Evolutionary conservation across 306 rosid species (phyloP), one percentile per base, ranked within the genome.

Genomic region (Luffa aegyptiaca): DNA sequence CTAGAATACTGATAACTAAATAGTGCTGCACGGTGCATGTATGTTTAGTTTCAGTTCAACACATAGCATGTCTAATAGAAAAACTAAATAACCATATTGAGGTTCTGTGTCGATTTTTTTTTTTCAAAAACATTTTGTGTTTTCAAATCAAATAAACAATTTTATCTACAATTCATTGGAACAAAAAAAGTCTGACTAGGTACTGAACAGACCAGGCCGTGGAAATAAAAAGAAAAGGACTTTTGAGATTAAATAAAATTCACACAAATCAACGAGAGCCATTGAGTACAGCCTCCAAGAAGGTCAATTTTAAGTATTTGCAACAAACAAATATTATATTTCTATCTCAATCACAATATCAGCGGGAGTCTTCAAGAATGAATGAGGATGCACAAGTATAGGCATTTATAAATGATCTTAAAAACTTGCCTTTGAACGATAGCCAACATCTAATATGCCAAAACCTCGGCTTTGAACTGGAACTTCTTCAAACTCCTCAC

Each of bases 391-490:
- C 55, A 41, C 31, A 59, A 35, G 63, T 5, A 17, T 64, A 16
- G 26, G 31, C 33, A 36, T 41, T 20, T 20, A 26, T 26, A 20
- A 16, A 42, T 8, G 33, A 61, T 51, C 6, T 76, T 41, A 78
- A 79, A 85, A 35, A 56, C 39, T 78, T 80, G 92, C 98, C 93
- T 74, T 48, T 80, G 98, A 94, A 73, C 98, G 98, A 81, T 85
- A 94, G 66, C 98, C 97, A 35, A 94, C 97, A 82, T 94, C 98
- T 63, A 94, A 94, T 91, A 94, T 91, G 79, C 96, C 98, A 84
- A 94, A 94, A 42, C 98, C 98, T 51, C 97, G 90, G 85, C 98
- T 95, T 89, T 95, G 98, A 83, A 95, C 98, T 42, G 92, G 89
- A 84, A 92, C 85, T 85, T 95, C 97, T 86, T 95, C 97, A 76